These are phyloP conservation scores for Microbotryum saponariae DNA, from an alignment of 1,284 basidiomycete genomes.

Conservation along the genomic window DNA sequence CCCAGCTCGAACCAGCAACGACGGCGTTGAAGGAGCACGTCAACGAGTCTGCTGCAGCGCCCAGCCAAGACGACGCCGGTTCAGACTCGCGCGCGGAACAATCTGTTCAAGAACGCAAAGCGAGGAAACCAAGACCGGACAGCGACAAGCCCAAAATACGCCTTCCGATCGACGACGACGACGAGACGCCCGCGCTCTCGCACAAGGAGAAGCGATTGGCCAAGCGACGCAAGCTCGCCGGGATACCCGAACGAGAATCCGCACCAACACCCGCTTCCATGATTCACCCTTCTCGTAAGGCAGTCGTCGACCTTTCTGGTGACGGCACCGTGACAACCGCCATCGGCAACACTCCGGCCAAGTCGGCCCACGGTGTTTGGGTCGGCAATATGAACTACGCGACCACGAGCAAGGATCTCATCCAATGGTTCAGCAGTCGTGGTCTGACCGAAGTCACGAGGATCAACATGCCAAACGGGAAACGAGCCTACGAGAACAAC, in stretches of 20 bases:
- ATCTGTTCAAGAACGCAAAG: background rate
- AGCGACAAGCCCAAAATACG: background rate
- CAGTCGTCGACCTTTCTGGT: background rate
- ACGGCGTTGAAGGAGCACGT: no score
- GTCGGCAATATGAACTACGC: constrained; percentile 91
- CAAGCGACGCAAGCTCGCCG: constrained; percentile 28
- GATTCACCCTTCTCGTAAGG: background rate
- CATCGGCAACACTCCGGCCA: constrained; percentile 27
- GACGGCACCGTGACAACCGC: constrained; percentile 17
- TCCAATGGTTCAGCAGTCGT: constrained; percentile 27
- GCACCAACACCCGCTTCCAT: background rate
- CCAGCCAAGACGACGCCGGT: no score
- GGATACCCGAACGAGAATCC: constrained; percentile 10
- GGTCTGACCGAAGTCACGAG: constrained; percentile 44
- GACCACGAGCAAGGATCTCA: constrained; percentile 49
- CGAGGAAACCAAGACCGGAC: background rate
- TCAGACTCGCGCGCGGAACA: background rate
- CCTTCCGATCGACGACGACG: background rate
- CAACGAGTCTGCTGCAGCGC: no score
- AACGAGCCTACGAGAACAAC: constrained; percentile 46
- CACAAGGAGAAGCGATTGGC: constrained; percentile 33
- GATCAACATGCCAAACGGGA: constrained; percentile 49
- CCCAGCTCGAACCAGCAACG: no score
- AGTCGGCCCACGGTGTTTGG: constrained; percentile 53
- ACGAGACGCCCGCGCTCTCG: constrained; percentile 21